Percentiles rank a stretch among this genome's conserved stretches.
phyloP scores from a whole-genome alignment of 129 eudicot species.

The Artemisia argyi region DNA sequence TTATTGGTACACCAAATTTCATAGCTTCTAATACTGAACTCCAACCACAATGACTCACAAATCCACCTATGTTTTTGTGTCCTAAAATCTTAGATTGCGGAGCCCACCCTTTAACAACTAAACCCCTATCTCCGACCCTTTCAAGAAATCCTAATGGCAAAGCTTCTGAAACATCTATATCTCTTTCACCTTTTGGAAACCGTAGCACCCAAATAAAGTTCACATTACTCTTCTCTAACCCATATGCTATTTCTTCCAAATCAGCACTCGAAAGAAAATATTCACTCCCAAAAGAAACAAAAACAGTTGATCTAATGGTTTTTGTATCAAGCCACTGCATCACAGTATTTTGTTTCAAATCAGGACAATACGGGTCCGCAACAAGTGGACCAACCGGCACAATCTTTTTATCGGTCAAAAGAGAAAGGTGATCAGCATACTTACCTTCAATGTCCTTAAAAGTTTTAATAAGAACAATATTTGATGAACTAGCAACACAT shows the following conservation, averaged over 20 bases:
- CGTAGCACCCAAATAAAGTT: neutral
- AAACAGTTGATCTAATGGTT: neutral
- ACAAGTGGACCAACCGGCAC: neutral
- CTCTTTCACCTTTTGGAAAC: neutral
- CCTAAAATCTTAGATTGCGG: neutral
- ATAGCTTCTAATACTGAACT: neutral
- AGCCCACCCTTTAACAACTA: neutral
- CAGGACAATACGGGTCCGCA: neutral
- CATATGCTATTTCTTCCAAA: neutral
- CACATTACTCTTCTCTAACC: neutral
- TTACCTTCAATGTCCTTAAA: neutral
- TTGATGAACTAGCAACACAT: neutral
- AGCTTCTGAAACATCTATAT: neutral
- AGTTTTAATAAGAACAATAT: neutral
- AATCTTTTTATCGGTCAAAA: neutral
- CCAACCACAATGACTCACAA: slow-evolving; percentile 2
- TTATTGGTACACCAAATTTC: slow-evolving; percentile 2
- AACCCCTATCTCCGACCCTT: neutral
- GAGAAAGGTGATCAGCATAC: neutral
- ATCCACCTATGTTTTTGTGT: neutral
- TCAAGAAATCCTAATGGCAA: neutral
- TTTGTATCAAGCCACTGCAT: neutral
- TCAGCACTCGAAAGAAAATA: neutral
- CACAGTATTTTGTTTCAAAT: neutral
- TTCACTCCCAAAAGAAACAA: neutral